Percentiles rank a stretch among this genome's conserved stretches.
Conservation (phyloP, 2,329 filamentous ascomycete species). For the Xylariales sp. region DNA sequence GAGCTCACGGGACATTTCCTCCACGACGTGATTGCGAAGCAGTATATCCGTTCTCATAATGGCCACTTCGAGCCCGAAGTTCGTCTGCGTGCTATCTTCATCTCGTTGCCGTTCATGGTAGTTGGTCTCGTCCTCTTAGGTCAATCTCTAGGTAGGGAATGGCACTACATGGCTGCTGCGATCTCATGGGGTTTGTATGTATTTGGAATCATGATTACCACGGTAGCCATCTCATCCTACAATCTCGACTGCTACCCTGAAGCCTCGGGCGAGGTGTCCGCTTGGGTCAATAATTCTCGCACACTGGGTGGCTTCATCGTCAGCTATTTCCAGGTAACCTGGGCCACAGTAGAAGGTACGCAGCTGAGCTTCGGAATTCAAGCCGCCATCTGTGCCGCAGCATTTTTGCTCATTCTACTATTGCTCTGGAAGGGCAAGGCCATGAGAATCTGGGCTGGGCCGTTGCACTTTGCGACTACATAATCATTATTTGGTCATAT, state of each 20-base stretch:
- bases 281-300: slow-evolving; percentile 46
- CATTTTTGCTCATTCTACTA: slow-evolving; percentile 29
- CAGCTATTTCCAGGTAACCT: slow-evolving; percentile 47
- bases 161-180: slow-evolving; percentile 47
- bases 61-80: slow-evolving; percentile 55
- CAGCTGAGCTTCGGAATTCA: slow-evolving; percentile 42
- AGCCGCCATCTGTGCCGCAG: slow-evolving; percentile 32
- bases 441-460: slow-evolving; percentile 29
- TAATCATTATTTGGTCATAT: too few relatives aligned
- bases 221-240: slow-evolving; percentile 47
- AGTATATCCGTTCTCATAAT: slow-evolving; percentile 39
- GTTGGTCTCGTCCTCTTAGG: slow-evolving; percentile 47
- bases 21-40: slow-evolving; percentile 43
- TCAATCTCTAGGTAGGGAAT: slow-evolving; percentile 42
- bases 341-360: slow-evolving; percentile 39
- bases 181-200: slow-evolving; percentile 50
- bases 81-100: slow-evolving; percentile 42
- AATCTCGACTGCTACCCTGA: slow-evolving; percentile 51
- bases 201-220: slow-evolving; percentile 51
- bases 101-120: slow-evolving; percentile 44
- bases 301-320: slow-evolving; percentile 47
- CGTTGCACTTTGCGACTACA: slow-evolving; percentile 25
- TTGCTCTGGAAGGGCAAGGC: slow-evolving; percentile 32
- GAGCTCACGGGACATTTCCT: slow-evolving; percentile 52
- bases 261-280: slow-evolving; percentile 47